Percentiles rank a stretch among this genome's conserved stretches.
These are phyloP conservation scores for Apiotrichum mycotoxinovorans DNA, from an alignment of 1,284 basidiomycete species.

Conservation along the genomic window DNA sequence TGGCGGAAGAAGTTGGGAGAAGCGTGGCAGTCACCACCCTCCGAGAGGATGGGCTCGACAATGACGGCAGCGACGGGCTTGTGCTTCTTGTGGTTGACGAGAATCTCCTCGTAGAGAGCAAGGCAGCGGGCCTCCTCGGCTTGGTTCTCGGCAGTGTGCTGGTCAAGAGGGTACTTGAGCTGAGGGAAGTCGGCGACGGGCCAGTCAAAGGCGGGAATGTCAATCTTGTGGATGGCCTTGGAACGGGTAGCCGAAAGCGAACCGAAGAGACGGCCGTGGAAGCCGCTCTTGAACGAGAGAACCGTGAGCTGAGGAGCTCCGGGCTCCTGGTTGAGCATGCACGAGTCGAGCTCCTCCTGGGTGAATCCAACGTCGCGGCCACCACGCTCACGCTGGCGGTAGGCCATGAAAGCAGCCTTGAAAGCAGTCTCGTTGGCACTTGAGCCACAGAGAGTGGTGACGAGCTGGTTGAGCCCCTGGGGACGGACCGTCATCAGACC, in stretches of 20 bases:
- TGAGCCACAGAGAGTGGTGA: slow-evolving; percentile 49
- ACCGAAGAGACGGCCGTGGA: slow-evolving; percentile 55
- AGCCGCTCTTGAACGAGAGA: slow-evolving; percentile 55
- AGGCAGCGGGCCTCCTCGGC: slow-evolving; percentile 45
- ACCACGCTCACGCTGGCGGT: slow-evolving; percentile 39
- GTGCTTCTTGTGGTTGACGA: slow-evolving; percentile 44
- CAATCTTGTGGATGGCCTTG: slow-evolving; percentile 57
- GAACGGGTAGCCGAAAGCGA: slow-evolving; percentile 54
- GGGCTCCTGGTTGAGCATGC: slow-evolving; percentile 56
- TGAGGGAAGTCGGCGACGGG: slow-evolving; percentile 55
- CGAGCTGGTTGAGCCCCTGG: slow-evolving; percentile 53
- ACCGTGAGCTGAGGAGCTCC: slow-evolving; percentile 55
- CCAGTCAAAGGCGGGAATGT: slow-evolving; percentile 59
- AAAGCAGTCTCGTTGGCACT: slow-evolving; percentile 54
- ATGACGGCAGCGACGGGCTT: slow-evolving; percentile 56
- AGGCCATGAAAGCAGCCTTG: slow-evolving; percentile 56
- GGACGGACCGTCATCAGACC: slow-evolving; percentile 55
- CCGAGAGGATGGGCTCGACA: slow-evolving; percentile 58
- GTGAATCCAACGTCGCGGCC: slow-evolving; percentile 28
- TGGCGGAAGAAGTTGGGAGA: slow-evolving; percentile 54
- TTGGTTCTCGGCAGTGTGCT: slow-evolving; percentile 50
- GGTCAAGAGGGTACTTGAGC: slow-evolving; percentile 55
- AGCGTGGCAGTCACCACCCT: slow-evolving; percentile 58
- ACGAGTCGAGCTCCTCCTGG: slow-evolving; percentile 47
- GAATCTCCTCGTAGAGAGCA: slow-evolving; percentile 41